Conservation (phyloP, 805 yeast species). For the Tetrapisispora phaffii region DNA sequence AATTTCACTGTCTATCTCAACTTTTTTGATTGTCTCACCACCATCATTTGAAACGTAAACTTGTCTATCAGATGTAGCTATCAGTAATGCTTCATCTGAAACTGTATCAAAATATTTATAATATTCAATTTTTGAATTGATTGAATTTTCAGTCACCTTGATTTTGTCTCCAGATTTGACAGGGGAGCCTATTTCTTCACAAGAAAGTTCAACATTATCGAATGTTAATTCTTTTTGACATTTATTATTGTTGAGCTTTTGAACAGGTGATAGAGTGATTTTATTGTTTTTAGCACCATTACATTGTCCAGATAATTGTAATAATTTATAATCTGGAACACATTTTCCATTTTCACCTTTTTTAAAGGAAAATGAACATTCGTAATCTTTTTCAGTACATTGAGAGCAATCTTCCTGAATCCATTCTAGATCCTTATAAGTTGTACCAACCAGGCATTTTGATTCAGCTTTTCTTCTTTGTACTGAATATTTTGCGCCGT, state of each 20-base stretch:
- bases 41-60: constrained; percentile 65
- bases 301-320: constrained; percentile 17
- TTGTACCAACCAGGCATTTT: constrained; percentile 40
- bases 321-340: constrained; percentile 29
- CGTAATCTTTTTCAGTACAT: constrained; percentile 59
- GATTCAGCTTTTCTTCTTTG: constrained; percentile 55
- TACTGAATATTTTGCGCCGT: constrained; percentile 59
- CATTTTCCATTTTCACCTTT: constrained; percentile 37
- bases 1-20: constrained; percentile 34
- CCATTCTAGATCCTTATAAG: constrained; percentile 31
- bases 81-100: constrained; percentile 55
- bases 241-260: constrained; percentile 10
- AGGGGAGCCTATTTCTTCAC: constrained; percentile 12
- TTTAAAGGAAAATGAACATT: constrained; percentile 51
- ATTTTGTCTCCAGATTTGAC: constrained; percentile 26
- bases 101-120: constrained; percentile 39
- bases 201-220: constrained; percentile 22
- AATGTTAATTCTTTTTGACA: constrained; percentile 20
- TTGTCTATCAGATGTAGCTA: constrained; percentile 42
- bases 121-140: constrained; percentile 45
- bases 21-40: constrained; percentile 40
- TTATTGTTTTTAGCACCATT: constrained; percentile 4
- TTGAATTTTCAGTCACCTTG: constrained; percentile 31
- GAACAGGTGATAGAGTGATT: constrained; percentile 13
- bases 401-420: constrained; percentile 46